Evolutionary conservation across 257 asterid genomes (phyloP).

Genomic region (Gynochthodes officinalis): DNA sequence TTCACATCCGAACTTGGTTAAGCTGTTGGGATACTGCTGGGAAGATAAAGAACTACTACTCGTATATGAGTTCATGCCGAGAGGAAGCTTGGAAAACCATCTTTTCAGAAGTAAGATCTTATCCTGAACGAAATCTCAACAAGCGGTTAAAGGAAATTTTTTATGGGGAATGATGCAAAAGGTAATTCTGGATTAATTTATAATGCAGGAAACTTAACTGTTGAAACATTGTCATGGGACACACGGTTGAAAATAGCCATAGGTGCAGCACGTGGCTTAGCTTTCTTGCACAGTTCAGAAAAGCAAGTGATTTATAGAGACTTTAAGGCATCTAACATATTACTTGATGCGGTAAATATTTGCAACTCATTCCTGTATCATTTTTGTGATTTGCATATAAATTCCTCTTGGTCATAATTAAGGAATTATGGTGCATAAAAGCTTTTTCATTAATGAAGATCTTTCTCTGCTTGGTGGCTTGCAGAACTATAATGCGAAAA

Average conservation of each 20-base stretch:
- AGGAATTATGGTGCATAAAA: background rate
- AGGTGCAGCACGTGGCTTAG: constrained; percentile 48
- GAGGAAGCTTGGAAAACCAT: constrained; percentile 50
- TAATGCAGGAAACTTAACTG: constrained; percentile 33
- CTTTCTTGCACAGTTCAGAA: constrained; percentile 39
- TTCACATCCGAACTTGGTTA: constrained; percentile 50
- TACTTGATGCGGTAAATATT: constrained; percentile 37
- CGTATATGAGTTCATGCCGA: constrained; percentile 44
- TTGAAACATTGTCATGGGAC: constrained; percentile 43
- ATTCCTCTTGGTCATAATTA: background rate
- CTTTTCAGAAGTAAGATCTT: constrained; percentile 44
- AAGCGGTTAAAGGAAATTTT: background rate
- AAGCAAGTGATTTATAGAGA: constrained; percentile 45
- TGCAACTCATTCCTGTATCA: background rate
- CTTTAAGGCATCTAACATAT: constrained; percentile 46
- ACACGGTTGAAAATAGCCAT: constrained; percentile 38
- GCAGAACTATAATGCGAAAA: constrained; percentile 48
- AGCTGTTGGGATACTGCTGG: constrained; percentile 40
- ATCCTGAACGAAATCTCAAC: constrained; percentile 3
- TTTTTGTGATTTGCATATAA: background rate
- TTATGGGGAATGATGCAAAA: background rate
- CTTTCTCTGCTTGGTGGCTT: constrained; percentile 10
- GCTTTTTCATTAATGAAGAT: background rate
- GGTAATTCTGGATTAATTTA: constrained; percentile 3
- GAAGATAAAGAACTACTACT: constrained; percentile 44